Base-by-base conservation (phyloP, 106 monocot genomes). In the Platanthera guangdongensis region DNA sequence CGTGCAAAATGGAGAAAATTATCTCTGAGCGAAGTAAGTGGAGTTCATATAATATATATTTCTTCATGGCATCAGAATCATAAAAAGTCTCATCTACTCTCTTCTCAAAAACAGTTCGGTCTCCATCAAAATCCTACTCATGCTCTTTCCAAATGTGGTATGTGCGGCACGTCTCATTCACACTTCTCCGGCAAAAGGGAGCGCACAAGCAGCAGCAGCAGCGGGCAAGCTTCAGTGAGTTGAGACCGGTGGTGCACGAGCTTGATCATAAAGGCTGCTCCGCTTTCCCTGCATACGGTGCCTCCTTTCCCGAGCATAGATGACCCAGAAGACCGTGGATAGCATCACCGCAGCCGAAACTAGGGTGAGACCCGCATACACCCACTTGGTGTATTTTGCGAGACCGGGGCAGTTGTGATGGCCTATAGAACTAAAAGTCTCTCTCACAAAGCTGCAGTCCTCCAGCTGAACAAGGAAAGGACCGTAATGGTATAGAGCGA, bases 301-400 rank as follows among this genome's bases (percentile, higher is more conserved):
- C 71, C 86, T 60, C 80, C 89, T 75, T 78, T 97, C 94, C 68
- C 89, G 81, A 11, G 84, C 88, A 71, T 91, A 91, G 18, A 94
- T 72, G 16, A 97, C 80, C 97, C 97, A 97, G 57, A 94, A 97
- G 52, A 94, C 79, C 28, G 91, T 57, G 5, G 97, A 97, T 13
- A 97, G 72, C 97, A 97, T 86, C 39, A 94, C 89, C 0, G 94
- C 85, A 8, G 80, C 81, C 0, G 97, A 89, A 19, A 94, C 89
- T 55, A 90, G 54, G 7, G 81, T 80, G 51, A 97, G 78, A 11
- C 97, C 97, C 0, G 84, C 51, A 45, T 91, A 94, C 25, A 89
- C 83, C 91, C 85, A 86, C 52, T 73, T 75, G 65, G 79, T 94
- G 71, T 94, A 82, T 12, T 39, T 70, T 2, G 74, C 10, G 0